phyloP scores from a whole-genome alignment of 352 stramenopile species.

The Phytophthora europaea region DNA sequence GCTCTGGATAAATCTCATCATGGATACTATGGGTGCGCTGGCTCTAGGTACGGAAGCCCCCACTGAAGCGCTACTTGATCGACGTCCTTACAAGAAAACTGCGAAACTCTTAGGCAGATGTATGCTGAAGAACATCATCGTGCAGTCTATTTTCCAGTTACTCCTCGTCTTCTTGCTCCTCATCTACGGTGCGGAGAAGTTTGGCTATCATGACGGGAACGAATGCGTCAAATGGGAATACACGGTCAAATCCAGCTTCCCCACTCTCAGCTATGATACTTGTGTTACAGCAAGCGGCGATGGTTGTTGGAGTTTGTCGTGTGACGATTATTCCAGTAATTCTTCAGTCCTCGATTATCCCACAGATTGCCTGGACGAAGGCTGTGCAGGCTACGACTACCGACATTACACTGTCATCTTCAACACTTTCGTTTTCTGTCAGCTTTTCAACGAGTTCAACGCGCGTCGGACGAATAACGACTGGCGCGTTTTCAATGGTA shows the following conservation, averaged over 20 bases:
- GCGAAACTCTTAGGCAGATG: slow-evolving; percentile 62
- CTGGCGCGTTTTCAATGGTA: slow-evolving; percentile 95
- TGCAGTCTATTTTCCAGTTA: slow-evolving; percentile 83
- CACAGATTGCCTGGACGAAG: slow-evolving; percentile 52
- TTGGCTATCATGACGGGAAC: slow-evolving; percentile 73
- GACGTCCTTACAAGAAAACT: slow-evolving; percentile 79
- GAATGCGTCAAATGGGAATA: slow-evolving; percentile 56
- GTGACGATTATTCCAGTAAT: slow-evolving; percentile 64
- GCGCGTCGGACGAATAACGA: slow-evolving; percentile 93
- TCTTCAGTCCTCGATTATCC: slow-evolving; percentile 55
- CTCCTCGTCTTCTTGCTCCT: slow-evolving; percentile 88
- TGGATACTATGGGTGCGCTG: slow-evolving; percentile 85
- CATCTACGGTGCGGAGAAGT: slow-evolving; percentile 60
- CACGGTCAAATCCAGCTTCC: slow-evolving; percentile 61
- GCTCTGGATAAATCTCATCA: slow-evolving; percentile 92
- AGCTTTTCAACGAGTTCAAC: slow-evolving; percentile 95
- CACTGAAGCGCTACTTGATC: slow-evolving; percentile 70
- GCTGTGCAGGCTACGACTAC: slow-evolving; percentile 78
- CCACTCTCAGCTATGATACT: slow-evolving; percentile 40
- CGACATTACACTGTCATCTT: slow-evolving; percentile 98
- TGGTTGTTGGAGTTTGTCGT: slow-evolving; percentile 61
- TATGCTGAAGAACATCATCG: slow-evolving; percentile 83
- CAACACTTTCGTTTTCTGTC: slow-evolving; percentile 98
- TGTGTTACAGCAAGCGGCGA: slow-evolving; percentile 61
- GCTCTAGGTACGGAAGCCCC: slow-evolving; percentile 79